Evolutionary conservation across 306 rosid species (phyloP), one percentile per base, ranked within the genome.

Genomic region (Heteromeles arbutifolia): DNA sequence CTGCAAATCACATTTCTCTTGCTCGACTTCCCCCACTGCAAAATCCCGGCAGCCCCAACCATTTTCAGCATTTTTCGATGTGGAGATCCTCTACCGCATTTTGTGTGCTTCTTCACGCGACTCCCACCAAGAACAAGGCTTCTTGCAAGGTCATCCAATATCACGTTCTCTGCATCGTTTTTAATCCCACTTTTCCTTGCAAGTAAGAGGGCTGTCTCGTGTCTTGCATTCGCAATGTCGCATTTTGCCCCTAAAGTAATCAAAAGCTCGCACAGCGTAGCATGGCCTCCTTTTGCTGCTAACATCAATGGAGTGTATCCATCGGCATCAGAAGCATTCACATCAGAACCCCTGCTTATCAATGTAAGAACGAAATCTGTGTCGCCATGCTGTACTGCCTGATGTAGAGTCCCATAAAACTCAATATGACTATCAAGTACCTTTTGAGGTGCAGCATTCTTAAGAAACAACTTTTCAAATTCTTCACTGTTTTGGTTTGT

Each of bases 301-400:
- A 90, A 39, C 95, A 90, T 90, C 75, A 90, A 54, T 28, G 92
- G 90, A 8, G 88, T 87, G 14, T 84, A 79, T 50, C 90, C 89
- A 25, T 83, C 73, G 19, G 54, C 77, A 76, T 90, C 85, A 17
- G 76, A 61, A 53, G 77, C 75, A 67, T 90, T 83, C 6, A 86
- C 85, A 73, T 87, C 85, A 26, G 44, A 79, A 44, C 85, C 85
- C 15, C 64, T 75, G 58, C 44, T 79, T 63, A 79, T 28, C 75
- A 87, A 41, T 29, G 72, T 73, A 54, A 65, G 57, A 34, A 81
- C 82, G 34, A 63, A 61, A 22, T 74, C 77, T 25, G 76, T 37
- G 76, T 86, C 86, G 18, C 90, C 88, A 3, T 69, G 82, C 11
- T 52, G 75, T 3, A 81, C 80, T 70, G 90, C 92, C 2, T 41